Base-by-base conservation (phyloP, 2,329 filamentous ascomycete genomes). In the Penicillium brasilianum region DNA sequence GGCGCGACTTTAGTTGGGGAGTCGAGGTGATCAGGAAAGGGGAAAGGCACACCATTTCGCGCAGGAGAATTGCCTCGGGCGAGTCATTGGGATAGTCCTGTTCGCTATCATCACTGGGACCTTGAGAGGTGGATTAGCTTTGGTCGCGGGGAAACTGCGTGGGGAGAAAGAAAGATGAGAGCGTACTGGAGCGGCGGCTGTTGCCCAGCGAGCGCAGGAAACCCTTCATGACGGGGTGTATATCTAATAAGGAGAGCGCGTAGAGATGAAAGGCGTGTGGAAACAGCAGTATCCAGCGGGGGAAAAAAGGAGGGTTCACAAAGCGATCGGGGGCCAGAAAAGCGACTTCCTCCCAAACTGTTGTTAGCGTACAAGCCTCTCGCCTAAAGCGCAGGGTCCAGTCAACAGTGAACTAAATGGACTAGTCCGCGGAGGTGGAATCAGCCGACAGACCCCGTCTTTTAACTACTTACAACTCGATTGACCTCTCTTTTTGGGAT, bases 1-100 rank as follows among this genome's bases (percentile, higher is more conserved):
- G 37, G 41, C 25, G 46, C 34, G 20, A 20, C 48, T 9, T 55
- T 30, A 60, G 60, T 61, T 37, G 55, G 39, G 55, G 41, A 52
- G 28, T 11, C 44, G 18, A 6, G 30, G n/a, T 16, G 53, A 44
- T 60, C 32, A 22, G 20, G 55, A 22, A 11, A 16, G 30, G 14
- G 20, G 53, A 37, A 52, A 36, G 13, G 70, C 77, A 48, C 53
- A 81, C 78, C 66, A 81, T 68, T 73, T 80, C 79, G 59, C 67
- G 73, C n/a, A 77, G 54, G 22, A 81, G 65, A 30, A 73, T 70
- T 8, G 70, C 74, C 59, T 81, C 78, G 1, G 78, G 78, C 1
- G 77, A 74, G 61, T 77, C 76, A 52, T 77, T 72, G 9, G 67
- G 58, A 55, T 75, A 69, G 25, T 68, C 62, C 32, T 70, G 57